Conservation (phyloP, 2,329 filamentous ascomycete genomes). For the Lachnellula occidentalis region DNA sequence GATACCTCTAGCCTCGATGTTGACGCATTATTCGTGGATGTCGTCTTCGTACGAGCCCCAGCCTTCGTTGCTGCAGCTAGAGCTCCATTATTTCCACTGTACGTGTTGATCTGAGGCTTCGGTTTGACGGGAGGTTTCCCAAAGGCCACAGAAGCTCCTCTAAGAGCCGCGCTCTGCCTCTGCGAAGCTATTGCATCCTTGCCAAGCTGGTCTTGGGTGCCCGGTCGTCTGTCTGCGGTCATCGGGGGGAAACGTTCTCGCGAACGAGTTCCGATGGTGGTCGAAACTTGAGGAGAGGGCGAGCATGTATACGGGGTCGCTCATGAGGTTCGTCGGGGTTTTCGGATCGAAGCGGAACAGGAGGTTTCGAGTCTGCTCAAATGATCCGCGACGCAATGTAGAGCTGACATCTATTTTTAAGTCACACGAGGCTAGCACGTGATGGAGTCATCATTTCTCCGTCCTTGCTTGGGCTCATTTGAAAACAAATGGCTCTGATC, state of each 20-base stretch:
- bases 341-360: neutral
- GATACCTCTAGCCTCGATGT: constrained; percentile 1
- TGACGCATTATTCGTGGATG: constrained; percentile 7
- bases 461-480: too few relatives aligned
- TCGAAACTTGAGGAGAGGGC: constrained; percentile 10
- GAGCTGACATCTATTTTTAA: neutral
- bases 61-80: constrained; percentile 40
- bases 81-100: constrained; percentile 39
- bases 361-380: neutral
- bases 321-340: constrained; percentile 10
- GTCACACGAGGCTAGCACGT: neutral
- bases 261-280: constrained; percentile 14
- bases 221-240: constrained; percentile 3
- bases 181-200: constrained; percentile 12
- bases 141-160: constrained; percentile 44
- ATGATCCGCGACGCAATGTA: too few relatives aligned
- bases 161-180: constrained; percentile 39
- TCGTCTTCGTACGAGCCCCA: constrained; percentile 16
- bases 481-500: too few relatives aligned
- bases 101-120: constrained; percentile 33
- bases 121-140: constrained; percentile 37
- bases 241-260: constrained; percentile 12
- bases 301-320: constrained; percentile 12
- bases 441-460: neutral
- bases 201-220: constrained; percentile 14